Conservation (phyloP, 768 basidiomycete genomes). For the Tricholoma sp. region DNA sequence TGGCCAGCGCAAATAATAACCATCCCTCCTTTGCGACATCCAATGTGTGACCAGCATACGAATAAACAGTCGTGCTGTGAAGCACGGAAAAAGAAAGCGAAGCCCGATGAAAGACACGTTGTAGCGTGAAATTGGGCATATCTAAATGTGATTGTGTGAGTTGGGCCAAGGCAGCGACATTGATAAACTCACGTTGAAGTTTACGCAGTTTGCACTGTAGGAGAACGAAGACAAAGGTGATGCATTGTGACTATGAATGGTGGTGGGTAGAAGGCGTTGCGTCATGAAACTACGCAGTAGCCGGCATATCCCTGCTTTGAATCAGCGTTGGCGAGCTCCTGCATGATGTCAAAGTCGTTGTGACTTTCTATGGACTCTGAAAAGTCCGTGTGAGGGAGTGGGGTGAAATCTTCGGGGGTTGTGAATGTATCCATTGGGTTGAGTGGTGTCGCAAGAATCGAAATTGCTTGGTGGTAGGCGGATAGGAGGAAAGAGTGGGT, state of each 20-base stretch:
- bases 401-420: not conserved
- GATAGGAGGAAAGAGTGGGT: not conserved
- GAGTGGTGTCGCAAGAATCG: not conserved
- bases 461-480: not conserved
- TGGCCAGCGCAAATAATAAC: not conserved
- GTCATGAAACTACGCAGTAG: conserved; percentile 10
- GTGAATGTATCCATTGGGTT: not conserved
- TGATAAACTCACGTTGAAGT: not conserved
- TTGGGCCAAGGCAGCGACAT: not conserved
- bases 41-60: not conserved
- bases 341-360: conserved; percentile 4
- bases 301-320: conserved; percentile 6
- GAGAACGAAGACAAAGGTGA: not conserved
- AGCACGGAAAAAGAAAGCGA: not conserved
- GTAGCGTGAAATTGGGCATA: not conserved
- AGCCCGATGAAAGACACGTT: not conserved
- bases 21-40: not conserved
- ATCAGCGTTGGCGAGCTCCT: conserved; percentile 10
- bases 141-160: not conserved
- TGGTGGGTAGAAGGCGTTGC: not conserved
- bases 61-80: not conserved
- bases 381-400: not conserved
- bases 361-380: not conserved
- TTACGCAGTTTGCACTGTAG: not conserved
- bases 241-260: not conserved